These are phyloP conservation scores for Pseudotsuga menziesii DNA, from an alignment of 75 land plant genomes.

Conservation along the genomic window DNA sequence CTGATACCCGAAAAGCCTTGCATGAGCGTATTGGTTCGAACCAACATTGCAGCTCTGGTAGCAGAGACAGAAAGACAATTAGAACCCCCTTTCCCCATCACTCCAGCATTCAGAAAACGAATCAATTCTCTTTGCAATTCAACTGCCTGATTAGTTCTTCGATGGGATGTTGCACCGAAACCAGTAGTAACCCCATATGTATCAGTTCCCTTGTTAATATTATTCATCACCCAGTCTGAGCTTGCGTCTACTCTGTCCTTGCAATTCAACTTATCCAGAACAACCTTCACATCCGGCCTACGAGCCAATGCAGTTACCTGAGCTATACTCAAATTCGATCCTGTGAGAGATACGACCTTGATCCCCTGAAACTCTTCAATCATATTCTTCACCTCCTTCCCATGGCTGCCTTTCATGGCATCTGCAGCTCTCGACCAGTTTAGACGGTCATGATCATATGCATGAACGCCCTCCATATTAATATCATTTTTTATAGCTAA, in stretches of 20 bases:
- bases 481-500: too few species aligned
- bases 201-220: conserved; percentile 18
- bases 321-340: conserved; percentile 49
- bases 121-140: conserved; percentile 37
- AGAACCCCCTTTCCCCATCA: conserved; percentile 11
- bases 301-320: conserved; percentile 54
- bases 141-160: conserved; percentile 22
- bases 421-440: conserved; percentile 66
- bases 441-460: neutral
- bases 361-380: conserved; percentile 42
- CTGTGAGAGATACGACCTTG: conserved; percentile 43
- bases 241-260: conserved; percentile 15
- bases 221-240: conserved; percentile 21
- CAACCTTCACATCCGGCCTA: conserved; percentile 13
- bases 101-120: conserved; percentile 36
- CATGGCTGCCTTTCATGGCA: conserved; percentile 61
- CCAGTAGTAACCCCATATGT: conserved; percentile 38
- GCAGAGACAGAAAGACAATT: conserved; percentile 40
- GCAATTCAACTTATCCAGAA: conserved; percentile 21
- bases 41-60: conserved; percentile 66
- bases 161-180: conserved; percentile 35
- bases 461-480: too few species aligned
- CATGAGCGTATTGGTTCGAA: conserved; percentile 65
- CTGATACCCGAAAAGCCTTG: conserved; percentile 79
- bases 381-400: conserved; percentile 65